Percentiles rank a stretch among this genome's conserved stretches.
Evolutionary conservation across 306 rosid species (phyloP).

Genomic region (Sophora flavescens): DNA sequence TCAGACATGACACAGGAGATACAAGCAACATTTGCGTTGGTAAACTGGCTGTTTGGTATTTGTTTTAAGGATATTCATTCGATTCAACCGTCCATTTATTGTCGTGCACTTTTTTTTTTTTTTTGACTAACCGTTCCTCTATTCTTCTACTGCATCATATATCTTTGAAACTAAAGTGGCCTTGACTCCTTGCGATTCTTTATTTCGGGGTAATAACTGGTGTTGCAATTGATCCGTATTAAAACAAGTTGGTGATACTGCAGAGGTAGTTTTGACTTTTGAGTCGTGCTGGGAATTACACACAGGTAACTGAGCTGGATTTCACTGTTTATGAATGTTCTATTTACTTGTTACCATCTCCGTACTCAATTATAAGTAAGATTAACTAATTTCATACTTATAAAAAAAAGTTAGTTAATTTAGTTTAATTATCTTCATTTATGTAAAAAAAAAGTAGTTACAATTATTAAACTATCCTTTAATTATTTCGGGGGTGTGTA

Average conservation of each 20-base stretch:
- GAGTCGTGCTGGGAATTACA: background rate
- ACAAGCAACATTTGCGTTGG: conserved; percentile 38
- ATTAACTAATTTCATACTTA: too few species aligned
- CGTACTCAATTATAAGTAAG: too few species aligned
- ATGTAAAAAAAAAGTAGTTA: too few species aligned
- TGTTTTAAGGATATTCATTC: conserved; percentile 52
- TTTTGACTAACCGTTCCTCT: conserved; percentile 14
- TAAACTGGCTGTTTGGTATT: conserved; percentile 52
- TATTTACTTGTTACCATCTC: background rate
- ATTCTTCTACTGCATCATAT: background rate
- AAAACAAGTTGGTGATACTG: conserved; percentile 8
- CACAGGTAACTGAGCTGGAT: conserved; percentile 25
- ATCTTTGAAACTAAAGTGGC: conserved; percentile 11
- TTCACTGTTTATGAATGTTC: background rate
- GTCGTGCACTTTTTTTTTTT: background rate
- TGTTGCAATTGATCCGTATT: conserved; percentile 22
- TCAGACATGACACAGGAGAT: conserved; percentile 18
- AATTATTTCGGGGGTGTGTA: too few species aligned
- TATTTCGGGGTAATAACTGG: background rate
- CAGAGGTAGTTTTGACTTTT: background rate
- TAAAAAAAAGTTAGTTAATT: too few species aligned
- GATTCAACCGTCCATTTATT: conserved; percentile 57
- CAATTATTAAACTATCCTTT: too few species aligned
- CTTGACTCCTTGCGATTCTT: conserved; percentile 37
- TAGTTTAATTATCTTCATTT: too few species aligned